Evolutionary conservation across 78 protist genomes (phyloP), one percentile per base, ranked within the genome.

Genomic region (Speleostelium caveatum): DNA sequence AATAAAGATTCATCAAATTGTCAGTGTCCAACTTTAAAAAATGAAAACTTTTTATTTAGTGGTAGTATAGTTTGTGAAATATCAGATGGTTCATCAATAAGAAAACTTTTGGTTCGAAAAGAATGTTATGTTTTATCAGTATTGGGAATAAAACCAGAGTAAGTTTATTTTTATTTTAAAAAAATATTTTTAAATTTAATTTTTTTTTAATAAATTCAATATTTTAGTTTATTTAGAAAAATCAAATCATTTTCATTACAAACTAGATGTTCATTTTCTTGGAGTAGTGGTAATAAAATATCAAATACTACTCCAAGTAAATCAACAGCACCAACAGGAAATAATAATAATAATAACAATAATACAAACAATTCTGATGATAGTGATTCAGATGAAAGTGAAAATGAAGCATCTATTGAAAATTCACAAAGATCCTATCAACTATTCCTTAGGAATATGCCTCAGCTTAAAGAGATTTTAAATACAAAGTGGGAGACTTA

Each of bases 61-160:
- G 91, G 91, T 67, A 55, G 24, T 17, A n/a, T 83, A 17, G 91
- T 69, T 30, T 83, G 91, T 60, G 63, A 69, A 45, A 22, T 83
- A 24, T 42, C 78, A 16, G 91, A 83, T 83, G 89, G 89, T 22
- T 56, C 76, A 7, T 30, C 56, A 10, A 0, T 58, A 16, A 80
- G 68, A 58, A 42, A 4, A 26, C 7, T 80, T 19, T 6, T 80
- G 17, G 32, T 67, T 55, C 49, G 22, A 36, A 68, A 60, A 53
- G 89, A 80, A 39, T 17, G 42, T 8, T 38, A 41, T 3, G 68
- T 80, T 26, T 16, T 30, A 26, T 28, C 30, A 28, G 39, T 80
- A 10, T 39, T 80, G 22, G 56, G 39, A 16, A 49, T 78, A 22
- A 32, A 66, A 3, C 4, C 21, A 45, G 55, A 49, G 75, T 76